These are phyloP conservation scores for Panus rudis DNA, from an alignment of 768 basidiomycete species.

Conservation along the genomic window DNA sequence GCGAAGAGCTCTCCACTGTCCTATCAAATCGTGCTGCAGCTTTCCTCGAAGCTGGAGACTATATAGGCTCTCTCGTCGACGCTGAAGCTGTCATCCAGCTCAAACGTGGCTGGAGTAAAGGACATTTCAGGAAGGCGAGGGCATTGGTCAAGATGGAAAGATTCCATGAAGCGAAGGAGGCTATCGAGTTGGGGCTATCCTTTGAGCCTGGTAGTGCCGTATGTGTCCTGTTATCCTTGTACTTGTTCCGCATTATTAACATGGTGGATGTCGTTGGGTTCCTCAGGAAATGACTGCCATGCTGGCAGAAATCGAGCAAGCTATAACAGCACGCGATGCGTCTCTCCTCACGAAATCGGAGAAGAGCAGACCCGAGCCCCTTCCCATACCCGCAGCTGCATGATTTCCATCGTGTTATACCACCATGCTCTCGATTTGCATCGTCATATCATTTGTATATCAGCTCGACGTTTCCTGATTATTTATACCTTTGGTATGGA, in stretches of 20 bases:
- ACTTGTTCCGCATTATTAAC: background rate
- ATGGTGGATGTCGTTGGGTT: background rate
- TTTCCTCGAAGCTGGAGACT: conserved; percentile 70
- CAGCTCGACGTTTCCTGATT: too few species aligned
- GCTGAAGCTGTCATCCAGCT: conserved; percentile 85
- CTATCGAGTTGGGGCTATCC: conserved; percentile 74
- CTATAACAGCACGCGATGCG: too few species aligned
- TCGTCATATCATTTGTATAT: too few species aligned
- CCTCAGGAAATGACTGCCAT: conserved; percentile 17
- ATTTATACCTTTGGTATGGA: too few species aligned
- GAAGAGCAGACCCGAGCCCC: too few species aligned
- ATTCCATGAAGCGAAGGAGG: conserved; percentile 72
- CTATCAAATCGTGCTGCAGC: conserved; percentile 91
- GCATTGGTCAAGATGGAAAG: conserved; percentile 70
- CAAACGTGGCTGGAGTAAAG: conserved; percentile 89
- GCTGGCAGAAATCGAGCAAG: conserved; percentile 13
- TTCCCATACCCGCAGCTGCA: too few species aligned
- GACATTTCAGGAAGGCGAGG: conserved; percentile 91
- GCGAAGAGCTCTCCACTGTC: conserved; percentile 87
- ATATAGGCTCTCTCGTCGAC: conserved; percentile 72
- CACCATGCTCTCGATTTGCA: too few species aligned
- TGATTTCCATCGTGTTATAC: too few species aligned
- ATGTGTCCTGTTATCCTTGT: conserved; percentile 13
- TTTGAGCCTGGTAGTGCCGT: conserved; percentile 71
- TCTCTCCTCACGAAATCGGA: too few species aligned